Evolutionary conservation across 768 basidiomycete species (phyloP), one percentile per base, ranked within the genome.

Genomic region (Mycena leptocephala): DNA sequence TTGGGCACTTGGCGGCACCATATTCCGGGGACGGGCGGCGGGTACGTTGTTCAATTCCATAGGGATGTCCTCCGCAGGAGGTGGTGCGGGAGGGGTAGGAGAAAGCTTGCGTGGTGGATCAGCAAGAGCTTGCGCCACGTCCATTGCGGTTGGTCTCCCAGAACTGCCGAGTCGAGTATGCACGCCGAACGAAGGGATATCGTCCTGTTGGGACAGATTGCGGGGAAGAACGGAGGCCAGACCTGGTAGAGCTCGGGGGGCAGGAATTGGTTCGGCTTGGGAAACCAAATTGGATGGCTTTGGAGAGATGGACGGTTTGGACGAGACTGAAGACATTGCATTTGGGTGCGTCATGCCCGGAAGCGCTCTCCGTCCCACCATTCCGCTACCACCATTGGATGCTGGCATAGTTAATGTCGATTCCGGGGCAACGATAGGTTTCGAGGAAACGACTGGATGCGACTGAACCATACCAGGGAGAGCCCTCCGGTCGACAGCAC

Each of bases 111-210:
- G 72, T 8, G 80, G 80, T 7, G 81, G 84, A 72, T 89, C 87
- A 39, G 82, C 86, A 68, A 95, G 81, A 11, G 90, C 89, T 81
- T 93, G 93, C 3, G 94, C 94, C 14, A 96, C 91, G 51, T 96
- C 94, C 95, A 96, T 95, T 28, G 92, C 94, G 18, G 92, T 91
- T 24, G 93, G 91, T 74, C 95, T 91, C 20, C 94, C 93, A 7
- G 93, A 90, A 79, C 91, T 94, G 6, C 94, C 91, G 65, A 93
- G 93, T 26, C 94, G 92, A 56, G 84, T 72, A 79, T 89, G 90
- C 65, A 87, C 88, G 5, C 84, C 80, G 7, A 90, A 87, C 2
- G 84, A 76, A 26, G 81, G 46, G 30, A 65, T 65, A 46, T 75
- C 82, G 5, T 86, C 85, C 67, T 78, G 59, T 28, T 78, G 76